Evolutionary conservation across 2,329 filamentous ascomycete species (phyloP).

Genomic region (Amesomyces nigricolor): DNA sequence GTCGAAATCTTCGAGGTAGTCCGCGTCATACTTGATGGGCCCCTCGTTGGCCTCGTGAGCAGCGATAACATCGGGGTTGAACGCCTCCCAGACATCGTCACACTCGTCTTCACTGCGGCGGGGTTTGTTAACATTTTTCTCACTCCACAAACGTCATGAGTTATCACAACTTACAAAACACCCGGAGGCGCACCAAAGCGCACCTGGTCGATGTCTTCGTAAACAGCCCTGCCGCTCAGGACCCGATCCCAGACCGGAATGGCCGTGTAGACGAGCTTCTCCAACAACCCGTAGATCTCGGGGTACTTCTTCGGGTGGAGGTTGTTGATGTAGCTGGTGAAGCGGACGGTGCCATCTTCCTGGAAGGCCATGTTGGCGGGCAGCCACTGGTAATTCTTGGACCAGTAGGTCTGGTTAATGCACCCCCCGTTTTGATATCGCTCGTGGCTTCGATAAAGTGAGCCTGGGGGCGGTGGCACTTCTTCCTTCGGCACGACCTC

Average conservation of each 20-base stretch:
- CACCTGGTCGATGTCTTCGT: not conserved
- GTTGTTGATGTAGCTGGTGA: conserved; percentile 44
- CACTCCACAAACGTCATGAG: too few relatives aligned
- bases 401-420: conserved; percentile 21
- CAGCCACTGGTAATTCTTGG: conserved; percentile 32
- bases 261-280: conserved; percentile 32
- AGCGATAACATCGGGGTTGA: not conserved
- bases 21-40: conserved; percentile 24
- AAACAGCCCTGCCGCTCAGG: conserved; percentile 3
- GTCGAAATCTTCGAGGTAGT: conserved; percentile 24
- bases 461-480: too few relatives aligned
- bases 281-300: conserved; percentile 33
- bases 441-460: too few relatives aligned
- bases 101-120: not conserved
- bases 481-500: conserved; percentile 13
- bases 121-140: not conserved
- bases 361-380: conserved; percentile 34
- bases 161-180: not conserved
- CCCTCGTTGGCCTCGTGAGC: conserved; percentile 1
- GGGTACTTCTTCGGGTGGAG: conserved; percentile 34
- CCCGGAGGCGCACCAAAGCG: not conserved
- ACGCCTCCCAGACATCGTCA: conserved; percentile 1
- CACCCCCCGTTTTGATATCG: too few relatives aligned
- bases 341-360: conserved; percentile 28
- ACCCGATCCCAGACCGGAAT: conserved; percentile 39